Percentiles rank a stretch among this genome's conserved stretches.
These are phyloP conservation scores for Astragalus glycyphyllos DNA, from an alignment of 306 rosid genomes.

Conservation along the genomic window DNA sequence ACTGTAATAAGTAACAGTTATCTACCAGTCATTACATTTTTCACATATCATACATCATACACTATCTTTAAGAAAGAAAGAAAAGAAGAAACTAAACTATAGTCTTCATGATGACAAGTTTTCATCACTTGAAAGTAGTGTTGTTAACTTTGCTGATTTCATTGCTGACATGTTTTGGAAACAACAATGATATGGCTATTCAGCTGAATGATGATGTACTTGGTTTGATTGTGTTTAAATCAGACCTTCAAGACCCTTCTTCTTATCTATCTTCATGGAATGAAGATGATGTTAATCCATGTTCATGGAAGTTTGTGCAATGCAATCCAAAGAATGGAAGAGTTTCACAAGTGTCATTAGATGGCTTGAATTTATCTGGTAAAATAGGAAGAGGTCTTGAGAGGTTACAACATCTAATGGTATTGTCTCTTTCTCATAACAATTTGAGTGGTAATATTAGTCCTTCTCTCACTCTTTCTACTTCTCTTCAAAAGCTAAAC, in stretches of 20 bases:
- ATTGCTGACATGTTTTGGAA: slow-evolving; percentile 41
- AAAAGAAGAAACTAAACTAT: background rate
- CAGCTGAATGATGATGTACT: slow-evolving; percentile 82
- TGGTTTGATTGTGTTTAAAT: slow-evolving; percentile 87
- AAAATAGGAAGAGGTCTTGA: slow-evolving; percentile 81
- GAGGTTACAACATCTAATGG: slow-evolving; percentile 66
- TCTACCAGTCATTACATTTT: slow-evolving; percentile 40
- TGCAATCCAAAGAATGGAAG: slow-evolving; percentile 64
- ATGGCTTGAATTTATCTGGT: slow-evolving; percentile 67
- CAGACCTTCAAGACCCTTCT: slow-evolving; percentile 78
- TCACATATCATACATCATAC: slow-evolving; percentile 38
- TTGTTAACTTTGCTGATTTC: slow-evolving; percentile 39
- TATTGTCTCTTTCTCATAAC: slow-evolving; percentile 73
- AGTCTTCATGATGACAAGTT: slow-evolving; percentile 33
- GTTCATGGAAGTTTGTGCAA: slow-evolving; percentile 68
- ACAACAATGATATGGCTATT: slow-evolving; percentile 32
- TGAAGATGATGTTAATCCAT: slow-evolving; percentile 77
- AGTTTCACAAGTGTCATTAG: slow-evolving; percentile 65
- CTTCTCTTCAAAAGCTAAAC: slow-evolving; percentile 55
- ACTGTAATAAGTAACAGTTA: slow-evolving; percentile 8
- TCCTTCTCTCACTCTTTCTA: slow-evolving; percentile 64
- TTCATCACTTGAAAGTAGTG: slow-evolving; percentile 17
- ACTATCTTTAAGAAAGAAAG: slow-evolving; percentile 11
- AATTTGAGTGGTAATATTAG: slow-evolving; percentile 57
- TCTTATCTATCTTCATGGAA: slow-evolving; percentile 77